Base-by-base conservation (phyloP, 331 rosid species). In the Quercus phellos region DNA sequence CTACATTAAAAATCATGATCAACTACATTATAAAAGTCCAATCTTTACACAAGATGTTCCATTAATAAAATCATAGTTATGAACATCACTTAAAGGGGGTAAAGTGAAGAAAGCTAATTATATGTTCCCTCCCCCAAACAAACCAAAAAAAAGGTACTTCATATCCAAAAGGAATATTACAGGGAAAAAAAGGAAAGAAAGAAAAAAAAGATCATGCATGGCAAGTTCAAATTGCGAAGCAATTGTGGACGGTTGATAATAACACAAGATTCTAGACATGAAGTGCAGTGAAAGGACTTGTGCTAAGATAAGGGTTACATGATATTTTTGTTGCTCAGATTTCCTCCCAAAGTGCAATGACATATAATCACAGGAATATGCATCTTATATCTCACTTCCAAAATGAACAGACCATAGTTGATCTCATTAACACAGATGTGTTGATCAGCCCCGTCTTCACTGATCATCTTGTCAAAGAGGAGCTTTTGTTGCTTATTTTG, bases 401-500 rank as follows among this genome's bases (percentile, higher is more conserved):
- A 60, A 26, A 11, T 30, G 34, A 32, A 64, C 4, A 30, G 16
- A 64, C 4, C 26, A 17, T 7, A 26, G 46, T 18, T 64, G 70
- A 24, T 22, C 4, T 64, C 46, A 30, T 61, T 26, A 61, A 14
- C 3, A 5, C 42, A 14, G 42, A 61, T 27, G 35, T 0, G 5
- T 0, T 61, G 27, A 1, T 56, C 27, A 11, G 7, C 63, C 7
- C 1, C 0, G 6, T 63, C 42, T 63, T 63, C 69, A 63, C 5
- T 6, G 13, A 18, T 29, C 13, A 29, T 1, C 69, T 2, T 1
- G 69, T 63, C 6, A 63, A 63, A 14, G 42, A 16, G 21, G 43
- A 61, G 43, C 42, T 29, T 27, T 32, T 18, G 26, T 66, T 66
- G 51, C 24, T 76, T 74, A 35, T 68, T 76, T 82, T 50, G 84